Evolutionary conservation across 495 filamentous ascomycete genomes (phyloP).

Genomic region (Xylaria nigripes): DNA sequence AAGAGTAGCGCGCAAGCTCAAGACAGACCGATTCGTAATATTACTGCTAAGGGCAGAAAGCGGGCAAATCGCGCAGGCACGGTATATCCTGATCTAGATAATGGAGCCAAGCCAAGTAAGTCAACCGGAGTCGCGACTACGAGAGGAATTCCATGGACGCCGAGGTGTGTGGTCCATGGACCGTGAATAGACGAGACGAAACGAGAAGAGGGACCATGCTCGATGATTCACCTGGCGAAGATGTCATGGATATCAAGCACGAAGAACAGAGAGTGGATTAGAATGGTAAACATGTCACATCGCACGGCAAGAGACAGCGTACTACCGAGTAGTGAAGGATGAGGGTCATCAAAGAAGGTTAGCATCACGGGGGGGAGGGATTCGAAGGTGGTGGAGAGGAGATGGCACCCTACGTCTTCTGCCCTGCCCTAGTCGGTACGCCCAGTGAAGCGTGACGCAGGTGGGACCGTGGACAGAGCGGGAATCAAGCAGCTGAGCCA

Average conservation of each 20-base stretch:
- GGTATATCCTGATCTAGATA: neutral
- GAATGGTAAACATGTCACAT: constrained; percentile 22
- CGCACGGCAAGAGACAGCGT: constrained; percentile 13
- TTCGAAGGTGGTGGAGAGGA: constrained; percentile 7
- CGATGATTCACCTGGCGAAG: constrained; percentile 7
- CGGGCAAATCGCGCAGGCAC: neutral
- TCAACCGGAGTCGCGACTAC: constrained; percentile 1
- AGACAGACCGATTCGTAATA: constrained; percentile 3
- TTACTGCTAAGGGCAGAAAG: neutral
- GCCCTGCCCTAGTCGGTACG: neutral
- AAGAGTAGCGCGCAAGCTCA: constrained; percentile 6
- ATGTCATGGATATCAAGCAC: constrained; percentile 10
- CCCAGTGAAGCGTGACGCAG: constrained; percentile 2
- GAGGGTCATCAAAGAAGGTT: constrained; percentile 13
- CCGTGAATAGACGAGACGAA: constrained; percentile 12
- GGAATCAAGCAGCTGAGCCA: constrained; percentile 10
- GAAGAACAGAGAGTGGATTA: neutral
- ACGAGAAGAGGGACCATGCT: constrained; percentile 4
- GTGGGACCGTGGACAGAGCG: neutral
- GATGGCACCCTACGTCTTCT: constrained; percentile 5
- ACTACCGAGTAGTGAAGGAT: constrained; percentile 6
- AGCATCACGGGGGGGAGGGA: constrained; percentile 20
- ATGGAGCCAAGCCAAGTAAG: neutral
- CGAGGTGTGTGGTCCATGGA: neutral
- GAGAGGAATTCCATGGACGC: neutral